Conservation (phyloP, 73 alveolate species). For the Paramecium sexaurelia region DNA sequence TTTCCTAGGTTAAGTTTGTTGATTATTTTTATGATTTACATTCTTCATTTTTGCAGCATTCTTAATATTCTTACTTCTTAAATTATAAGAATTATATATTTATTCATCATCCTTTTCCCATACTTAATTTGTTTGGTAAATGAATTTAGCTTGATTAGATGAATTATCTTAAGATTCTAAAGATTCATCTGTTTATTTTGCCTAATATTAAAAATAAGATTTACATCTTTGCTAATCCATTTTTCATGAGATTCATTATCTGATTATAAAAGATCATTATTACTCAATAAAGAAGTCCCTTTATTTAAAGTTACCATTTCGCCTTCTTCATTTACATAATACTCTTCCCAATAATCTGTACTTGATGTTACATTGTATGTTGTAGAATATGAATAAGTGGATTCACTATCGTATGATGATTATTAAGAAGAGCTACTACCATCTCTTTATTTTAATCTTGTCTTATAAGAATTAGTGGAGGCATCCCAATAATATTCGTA, state of each 20-base stretch:
- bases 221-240: not conserved
- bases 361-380: not conserved
- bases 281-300: not conserved
- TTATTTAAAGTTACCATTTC: not conserved
- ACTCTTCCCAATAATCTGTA: conserved; percentile 16
- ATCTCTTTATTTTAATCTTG: not conserved
- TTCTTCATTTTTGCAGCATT: not conserved
- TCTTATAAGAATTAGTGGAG: not conserved
- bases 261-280: not conserved
- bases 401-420: not conserved
- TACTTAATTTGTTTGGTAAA: not conserved
- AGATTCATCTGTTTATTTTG: not conserved
- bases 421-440: not conserved
- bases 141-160: not conserved
- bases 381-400: not conserved
- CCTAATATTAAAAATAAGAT: not conserved
- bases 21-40: not conserved
- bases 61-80: not conserved
- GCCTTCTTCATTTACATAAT: conserved; percentile 1
- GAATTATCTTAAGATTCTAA: not conserved
- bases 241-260: not conserved
- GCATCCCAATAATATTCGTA: conserved; percentile 23
- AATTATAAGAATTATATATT: not conserved
- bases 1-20: not conserved
- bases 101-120: not conserved